phyloP scores from a whole-genome alignment of 441 rosid genomes.

The Gossypium trilobum region DNA sequence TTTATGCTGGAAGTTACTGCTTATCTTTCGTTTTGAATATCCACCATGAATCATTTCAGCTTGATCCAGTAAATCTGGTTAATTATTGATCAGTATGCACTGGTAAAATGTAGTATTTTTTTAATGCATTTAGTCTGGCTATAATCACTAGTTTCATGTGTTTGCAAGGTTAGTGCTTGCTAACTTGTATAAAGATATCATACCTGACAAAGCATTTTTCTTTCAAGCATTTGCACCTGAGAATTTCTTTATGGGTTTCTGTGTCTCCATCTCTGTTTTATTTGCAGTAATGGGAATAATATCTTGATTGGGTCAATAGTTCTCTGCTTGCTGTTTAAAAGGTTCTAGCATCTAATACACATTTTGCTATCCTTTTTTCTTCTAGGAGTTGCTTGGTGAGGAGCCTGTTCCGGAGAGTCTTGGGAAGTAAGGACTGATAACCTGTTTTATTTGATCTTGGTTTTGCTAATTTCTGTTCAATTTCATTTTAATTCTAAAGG shows the following conservation, averaged over 20 bases:
- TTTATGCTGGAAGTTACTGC: neutral
- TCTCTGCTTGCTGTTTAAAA: neutral
- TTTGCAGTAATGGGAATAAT: neutral
- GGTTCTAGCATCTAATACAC: neutral
- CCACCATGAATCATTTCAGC: neutral
- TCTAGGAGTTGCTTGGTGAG: slow-evolving; percentile 44
- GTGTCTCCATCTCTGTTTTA: neutral
- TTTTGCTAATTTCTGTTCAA: slow-evolving; percentile 5
- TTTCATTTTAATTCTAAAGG: slow-evolving; percentile 18
- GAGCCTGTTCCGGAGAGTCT: slow-evolving; percentile 24
- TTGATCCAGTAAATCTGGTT: neutral
- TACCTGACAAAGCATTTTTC: neutral
- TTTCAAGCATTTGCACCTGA: neutral
- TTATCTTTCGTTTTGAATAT: neutral
- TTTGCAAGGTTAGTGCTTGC: neutral
- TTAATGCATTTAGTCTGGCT: neutral
- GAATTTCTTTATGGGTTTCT: neutral
- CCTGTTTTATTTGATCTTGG: slow-evolving; percentile 11
- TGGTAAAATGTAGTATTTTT: neutral
- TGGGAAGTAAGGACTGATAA: slow-evolving; percentile 38
- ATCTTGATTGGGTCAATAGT: neutral
- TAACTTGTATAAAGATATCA: neutral
- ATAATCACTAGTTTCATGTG: neutral
- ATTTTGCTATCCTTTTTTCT: neutral
- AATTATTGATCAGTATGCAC: neutral